phyloP scores from a whole-genome alignment of 2,329 filamentous ascomycete genomes.

The Aspergillus texensis region DNA sequence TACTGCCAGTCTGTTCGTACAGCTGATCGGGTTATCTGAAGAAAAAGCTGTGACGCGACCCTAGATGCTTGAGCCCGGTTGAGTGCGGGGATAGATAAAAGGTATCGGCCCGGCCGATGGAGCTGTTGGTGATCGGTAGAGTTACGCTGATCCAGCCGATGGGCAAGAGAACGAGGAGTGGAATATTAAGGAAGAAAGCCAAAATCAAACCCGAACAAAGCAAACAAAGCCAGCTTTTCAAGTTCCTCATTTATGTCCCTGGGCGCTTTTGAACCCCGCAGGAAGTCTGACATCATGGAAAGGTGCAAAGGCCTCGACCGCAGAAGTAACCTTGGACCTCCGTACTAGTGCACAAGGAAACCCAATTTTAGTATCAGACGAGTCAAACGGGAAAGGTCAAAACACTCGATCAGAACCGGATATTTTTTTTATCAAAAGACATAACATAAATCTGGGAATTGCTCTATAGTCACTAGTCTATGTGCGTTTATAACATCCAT shows the following conservation, averaged over 20 bases:
- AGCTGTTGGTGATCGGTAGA: background rate
- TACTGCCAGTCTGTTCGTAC: too few relatives aligned
- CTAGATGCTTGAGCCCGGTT: background rate
- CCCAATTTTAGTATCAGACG: background rate
- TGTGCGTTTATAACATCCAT: constrained; percentile 14
- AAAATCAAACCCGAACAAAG: background rate
- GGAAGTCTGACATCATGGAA: constrained; percentile 23
- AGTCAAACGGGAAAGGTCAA: too few relatives aligned
- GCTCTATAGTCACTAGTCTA: constrained; percentile 18
- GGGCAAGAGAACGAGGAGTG: background rate
- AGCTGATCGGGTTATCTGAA: background rate
- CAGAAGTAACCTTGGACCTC: constrained; percentile 5
- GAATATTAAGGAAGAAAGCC: background rate
- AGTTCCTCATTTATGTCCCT: constrained; percentile 19
- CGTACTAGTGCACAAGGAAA: constrained; percentile 4
- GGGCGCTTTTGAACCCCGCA: constrained; percentile 20
- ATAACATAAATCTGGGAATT: constrained; percentile 2
- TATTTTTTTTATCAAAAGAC: background rate
- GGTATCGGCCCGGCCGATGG: background rate
- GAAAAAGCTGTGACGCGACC: too few relatives aligned
- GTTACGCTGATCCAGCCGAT: background rate
- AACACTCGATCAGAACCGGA: too few relatives aligned
- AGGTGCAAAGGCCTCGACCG: constrained; percentile 1
- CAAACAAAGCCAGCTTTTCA: constrained; percentile 3
- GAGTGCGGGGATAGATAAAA: background rate